phyloP scores from a whole-genome alignment of 106 monocot species.

The Dendrobium huoshanense region DNA sequence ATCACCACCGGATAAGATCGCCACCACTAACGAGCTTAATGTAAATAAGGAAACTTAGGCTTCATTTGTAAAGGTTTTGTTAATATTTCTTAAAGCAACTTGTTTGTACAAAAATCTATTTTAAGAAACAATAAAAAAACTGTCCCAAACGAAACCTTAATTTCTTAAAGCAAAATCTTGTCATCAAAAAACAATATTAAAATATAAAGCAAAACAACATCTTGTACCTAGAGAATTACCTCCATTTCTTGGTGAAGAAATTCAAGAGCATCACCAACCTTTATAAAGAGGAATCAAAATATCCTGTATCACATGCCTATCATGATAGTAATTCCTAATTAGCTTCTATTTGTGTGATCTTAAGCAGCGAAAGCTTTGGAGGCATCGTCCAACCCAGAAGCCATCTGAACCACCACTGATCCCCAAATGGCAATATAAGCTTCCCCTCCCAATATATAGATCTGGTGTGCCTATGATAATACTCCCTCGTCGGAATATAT shows the following conservation, averaged over 20 bases:
- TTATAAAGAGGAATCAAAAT: constrained; percentile 26
- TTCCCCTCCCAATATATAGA: constrained; percentile 40
- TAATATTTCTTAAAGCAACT: too few species aligned
- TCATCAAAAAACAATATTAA: too few species aligned
- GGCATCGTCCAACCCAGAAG: constrained; percentile 35
- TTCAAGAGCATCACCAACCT: constrained; percentile 29
- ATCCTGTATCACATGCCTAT: constrained; percentile 33
- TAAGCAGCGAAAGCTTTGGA: constrained; percentile 34
- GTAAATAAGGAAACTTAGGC: too few species aligned
- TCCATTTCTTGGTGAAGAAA: constrained; percentile 27
- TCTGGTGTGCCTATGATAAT: constrained; percentile 33
- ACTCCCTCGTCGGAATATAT: constrained; percentile 34
- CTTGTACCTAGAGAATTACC: neutral
- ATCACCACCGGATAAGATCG: too few species aligned
- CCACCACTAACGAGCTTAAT: too few species aligned
- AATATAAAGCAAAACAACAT: too few species aligned
- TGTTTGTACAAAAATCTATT: too few species aligned
- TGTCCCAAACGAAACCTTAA: too few species aligned
- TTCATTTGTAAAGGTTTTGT: too few species aligned
- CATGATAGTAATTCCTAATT: constrained; percentile 33
- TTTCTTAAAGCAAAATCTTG: too few species aligned
- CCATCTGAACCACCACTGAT: constrained; percentile 53
- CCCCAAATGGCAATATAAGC: constrained; percentile 36
- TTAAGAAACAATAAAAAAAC: too few species aligned
- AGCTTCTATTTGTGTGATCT: constrained; percentile 31